phyloP scores from a whole-genome alignment of 345 rosid genomes.

The Eucalyptus dawsonii region DNA sequence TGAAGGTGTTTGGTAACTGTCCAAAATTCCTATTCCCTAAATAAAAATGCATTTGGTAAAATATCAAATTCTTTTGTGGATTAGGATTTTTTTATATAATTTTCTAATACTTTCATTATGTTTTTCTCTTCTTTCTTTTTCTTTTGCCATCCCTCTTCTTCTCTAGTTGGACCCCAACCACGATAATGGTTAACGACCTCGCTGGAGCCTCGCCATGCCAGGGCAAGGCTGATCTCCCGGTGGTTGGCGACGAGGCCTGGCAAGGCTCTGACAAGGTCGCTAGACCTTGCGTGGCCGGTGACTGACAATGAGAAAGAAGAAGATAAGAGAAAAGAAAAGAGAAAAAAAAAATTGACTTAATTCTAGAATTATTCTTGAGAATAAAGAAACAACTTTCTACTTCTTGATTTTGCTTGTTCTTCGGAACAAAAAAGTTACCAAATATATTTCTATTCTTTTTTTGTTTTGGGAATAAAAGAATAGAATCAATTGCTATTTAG shows the following conservation, averaged over 20 bases:
- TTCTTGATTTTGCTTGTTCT: too few species aligned
- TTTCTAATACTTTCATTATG: too few species aligned
- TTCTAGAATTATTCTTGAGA: rapidly evolving
- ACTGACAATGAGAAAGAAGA: too few species aligned
- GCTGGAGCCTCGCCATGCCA: rapidly evolving
- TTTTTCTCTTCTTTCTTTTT: too few species aligned
- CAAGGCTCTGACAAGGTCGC: rapidly evolving
- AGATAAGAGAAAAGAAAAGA: too few species aligned
- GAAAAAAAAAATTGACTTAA: rapidly evolving
- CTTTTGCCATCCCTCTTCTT: too few species aligned
- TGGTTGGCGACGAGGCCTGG: rapidly evolving
- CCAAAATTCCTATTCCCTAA: rapidly evolving
- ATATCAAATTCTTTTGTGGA: too few species aligned
- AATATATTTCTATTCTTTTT: too few species aligned
- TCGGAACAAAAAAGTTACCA: rapidly evolving
- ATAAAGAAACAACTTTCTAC: too few species aligned
- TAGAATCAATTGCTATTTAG: too few species aligned
- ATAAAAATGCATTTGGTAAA: rapidly evolving
- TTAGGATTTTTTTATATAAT: rapidly evolving
- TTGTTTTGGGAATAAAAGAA: rapidly evolving
- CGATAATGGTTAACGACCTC: rapidly evolving
- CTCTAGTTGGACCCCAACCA: rapidly evolving
- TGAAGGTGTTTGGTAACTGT: rapidly evolving
- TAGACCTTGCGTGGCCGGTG: rapidly evolving
- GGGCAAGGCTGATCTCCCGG: rapidly evolving